Evolutionary conservation across 1,139 yeast species (phyloP), one percentile per base, ranked within the genome.

Genomic region (Eremothecium gossypii): DNA sequence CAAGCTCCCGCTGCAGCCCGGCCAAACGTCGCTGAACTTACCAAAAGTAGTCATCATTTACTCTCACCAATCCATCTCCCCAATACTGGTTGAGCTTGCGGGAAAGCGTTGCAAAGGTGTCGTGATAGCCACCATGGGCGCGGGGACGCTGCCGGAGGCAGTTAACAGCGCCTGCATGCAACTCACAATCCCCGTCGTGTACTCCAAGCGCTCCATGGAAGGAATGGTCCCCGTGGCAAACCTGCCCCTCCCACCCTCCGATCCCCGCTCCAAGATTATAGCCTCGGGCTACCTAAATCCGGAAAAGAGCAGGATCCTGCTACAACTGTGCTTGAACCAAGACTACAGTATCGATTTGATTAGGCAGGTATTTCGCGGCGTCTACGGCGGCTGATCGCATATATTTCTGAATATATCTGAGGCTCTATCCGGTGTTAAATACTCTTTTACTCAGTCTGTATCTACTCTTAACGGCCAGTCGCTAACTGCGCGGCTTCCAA

Each of bases 251-350:
- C 49, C 54, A 2, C 27, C 40, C 8, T 23, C 40, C 6, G 54
- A 52, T 2, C 46, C 48, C 26, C 44, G 53, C 8, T 55, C 60
- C 9, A 56, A 53, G 31, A 55, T 62, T 33, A 64, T 79, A 45
- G 82, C 85, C 1, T 74, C 81, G 45, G 86, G 86, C 2, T 77
- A 77, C 49, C 63, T 79, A 49, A 79, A 77, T 50, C 85, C 86
- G 7, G 84, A 77, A 53, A 79, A 79, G 61, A 69, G 79, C 33
- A 68, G 85, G 54, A 69, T 79, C 13, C 61, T 79, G 40, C 60
- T 79, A 38, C 85, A 79, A 53, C 65, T 79, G 47, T 76, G 83
- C 53, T 63, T 79, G 39, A 62, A 68, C 44, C 66, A 68, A 33
- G 65, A 67, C 1, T 69, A 70, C 54, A 55, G 64, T 32, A 52